Conservation (phyloP, 768 basidiomycete species). For the Leccinum fibrillosum region DNA sequence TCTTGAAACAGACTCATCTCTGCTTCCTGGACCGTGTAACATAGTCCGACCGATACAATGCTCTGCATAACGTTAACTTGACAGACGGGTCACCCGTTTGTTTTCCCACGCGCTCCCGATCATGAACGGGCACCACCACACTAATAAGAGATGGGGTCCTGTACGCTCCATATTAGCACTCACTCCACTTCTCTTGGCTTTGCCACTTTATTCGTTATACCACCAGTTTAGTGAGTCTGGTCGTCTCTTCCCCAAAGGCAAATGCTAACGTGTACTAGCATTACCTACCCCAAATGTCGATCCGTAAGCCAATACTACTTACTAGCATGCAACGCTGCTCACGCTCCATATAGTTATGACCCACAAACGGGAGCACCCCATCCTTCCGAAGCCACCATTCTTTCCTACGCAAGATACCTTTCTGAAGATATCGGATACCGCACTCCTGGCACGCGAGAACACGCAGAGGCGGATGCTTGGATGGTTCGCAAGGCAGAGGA, state of each 20-base stretch:
- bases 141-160: constrained; percentile 47
- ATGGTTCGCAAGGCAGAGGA: constrained; percentile 50
- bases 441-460: constrained; percentile 88
- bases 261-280: constrained; percentile 33
- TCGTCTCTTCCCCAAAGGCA: background rate
- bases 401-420: constrained; percentile 59
- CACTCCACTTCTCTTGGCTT: constrained; percentile 50
- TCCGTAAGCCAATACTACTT: constrained; percentile 37
- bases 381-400: constrained; percentile 68
- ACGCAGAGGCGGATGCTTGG: constrained; percentile 82
- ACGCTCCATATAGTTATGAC: constrained; percentile 32
- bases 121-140: constrained; percentile 3
- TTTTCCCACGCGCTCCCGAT: constrained; percentile 26
- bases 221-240: constrained; percentile 47
- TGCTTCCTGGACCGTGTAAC: too few species aligned
- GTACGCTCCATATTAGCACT: constrained; percentile 54
- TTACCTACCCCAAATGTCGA: constrained; percentile 55
- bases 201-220: constrained; percentile 45
- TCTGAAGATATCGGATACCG: constrained; percentile 89
- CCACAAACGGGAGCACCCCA: constrained; percentile 55
- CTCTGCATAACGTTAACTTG: too few species aligned
- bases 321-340: background rate
- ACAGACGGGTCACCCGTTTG: too few species aligned
- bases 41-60: too few species aligned
- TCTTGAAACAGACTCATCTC: too few species aligned